Percentiles rank a stretch among this genome's conserved stretches.
Evolutionary conservation across 2,329 filamentous ascomycete genomes (phyloP).

Genomic region (Cercospora sp.): DNA sequence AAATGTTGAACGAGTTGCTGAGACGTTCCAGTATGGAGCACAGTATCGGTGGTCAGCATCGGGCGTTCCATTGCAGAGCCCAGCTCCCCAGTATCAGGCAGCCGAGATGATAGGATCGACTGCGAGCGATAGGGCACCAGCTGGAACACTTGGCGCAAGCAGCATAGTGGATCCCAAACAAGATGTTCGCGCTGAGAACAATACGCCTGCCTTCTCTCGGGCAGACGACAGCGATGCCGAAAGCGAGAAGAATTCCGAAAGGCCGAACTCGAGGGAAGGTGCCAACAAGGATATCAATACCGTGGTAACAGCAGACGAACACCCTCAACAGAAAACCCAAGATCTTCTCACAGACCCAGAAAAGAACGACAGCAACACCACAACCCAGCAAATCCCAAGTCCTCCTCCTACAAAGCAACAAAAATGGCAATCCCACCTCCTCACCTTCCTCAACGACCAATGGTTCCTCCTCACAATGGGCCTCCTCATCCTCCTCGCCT

Average conservation of each 20-base stretch:
- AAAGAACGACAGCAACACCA: background rate
- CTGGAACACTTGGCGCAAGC: background rate
- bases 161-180: background rate
- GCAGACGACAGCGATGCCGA: background rate
- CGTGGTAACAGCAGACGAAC: background rate
- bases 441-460: constrained; percentile 49
- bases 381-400: background rate
- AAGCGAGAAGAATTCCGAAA: background rate
- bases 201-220: background rate
- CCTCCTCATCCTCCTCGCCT: constrained; percentile 54
- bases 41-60: background rate
- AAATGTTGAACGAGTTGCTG: background rate
- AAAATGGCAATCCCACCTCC: constrained; percentile 5
- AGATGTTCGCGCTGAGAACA: background rate
- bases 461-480: constrained; percentile 67
- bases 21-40: background rate
- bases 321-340: background rate
- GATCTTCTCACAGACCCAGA: background rate
- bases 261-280: background rate
- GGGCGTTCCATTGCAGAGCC: background rate
- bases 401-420: background rate
- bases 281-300: background rate
- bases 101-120: constrained; percentile 9
- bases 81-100: background rate
- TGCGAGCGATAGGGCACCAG: background rate